Evolutionary conservation across 352 stramenopile species (phyloP).

Genomic region (Blastocystis hominis): DNA sequence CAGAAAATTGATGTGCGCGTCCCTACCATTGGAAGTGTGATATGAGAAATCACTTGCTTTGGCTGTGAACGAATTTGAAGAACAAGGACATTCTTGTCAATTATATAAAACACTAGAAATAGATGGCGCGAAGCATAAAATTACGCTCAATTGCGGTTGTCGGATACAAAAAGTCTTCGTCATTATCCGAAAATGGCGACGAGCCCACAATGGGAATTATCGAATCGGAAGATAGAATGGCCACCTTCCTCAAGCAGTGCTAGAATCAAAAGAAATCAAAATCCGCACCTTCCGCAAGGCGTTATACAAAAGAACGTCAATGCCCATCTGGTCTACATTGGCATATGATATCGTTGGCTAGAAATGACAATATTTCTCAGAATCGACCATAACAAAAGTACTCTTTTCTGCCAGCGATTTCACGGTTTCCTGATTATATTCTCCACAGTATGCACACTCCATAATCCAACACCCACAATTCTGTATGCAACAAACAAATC

Average conservation of each 20-base stretch:
- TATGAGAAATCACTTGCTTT: neutral
- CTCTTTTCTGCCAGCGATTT: neutral
- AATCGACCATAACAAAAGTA: neutral
- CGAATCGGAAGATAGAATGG: neutral
- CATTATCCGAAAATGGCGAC: neutral
- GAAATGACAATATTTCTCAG: neutral
- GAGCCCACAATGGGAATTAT: neutral
- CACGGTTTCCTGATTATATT: neutral
- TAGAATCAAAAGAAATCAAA: neutral
- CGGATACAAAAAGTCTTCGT: neutral
- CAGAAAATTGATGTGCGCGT: neutral
- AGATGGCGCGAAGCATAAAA: neutral
- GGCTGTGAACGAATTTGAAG: constrained; percentile 36
- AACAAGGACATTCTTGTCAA: neutral
- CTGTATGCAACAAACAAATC: neutral
- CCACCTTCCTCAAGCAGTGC: neutral
- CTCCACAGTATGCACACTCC: neutral
- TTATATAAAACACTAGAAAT: constrained; percentile 9
- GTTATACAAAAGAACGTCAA: constrained; percentile 17
- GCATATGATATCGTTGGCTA: constrained; percentile 43
- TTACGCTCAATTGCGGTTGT: constrained; percentile 27
- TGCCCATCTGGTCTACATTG: constrained; percentile 43
- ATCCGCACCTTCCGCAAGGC: neutral
- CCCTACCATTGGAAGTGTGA: neutral
- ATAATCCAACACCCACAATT: neutral